phyloP scores from a whole-genome alignment of 176 grass and related monocot genomes.

The Avena atlantica region DNA sequence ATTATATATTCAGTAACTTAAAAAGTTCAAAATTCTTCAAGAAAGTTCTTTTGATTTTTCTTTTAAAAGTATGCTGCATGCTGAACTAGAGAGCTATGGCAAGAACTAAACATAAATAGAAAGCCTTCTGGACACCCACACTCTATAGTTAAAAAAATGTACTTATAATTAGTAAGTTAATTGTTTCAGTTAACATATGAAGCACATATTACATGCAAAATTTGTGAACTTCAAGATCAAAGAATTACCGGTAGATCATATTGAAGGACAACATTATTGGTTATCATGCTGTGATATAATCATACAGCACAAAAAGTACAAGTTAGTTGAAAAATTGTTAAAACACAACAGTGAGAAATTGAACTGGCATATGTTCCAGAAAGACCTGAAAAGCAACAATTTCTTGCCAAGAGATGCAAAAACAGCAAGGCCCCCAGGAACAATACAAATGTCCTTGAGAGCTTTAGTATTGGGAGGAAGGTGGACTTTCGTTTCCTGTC shows the following conservation, averaged over 20 bases:
- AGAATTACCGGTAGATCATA: conserved; percentile 85
- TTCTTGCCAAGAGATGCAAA: conserved; percentile 87
- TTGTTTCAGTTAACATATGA: conserved; percentile 26
- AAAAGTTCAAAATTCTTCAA: not conserved
- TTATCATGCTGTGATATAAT: conserved; percentile 65
- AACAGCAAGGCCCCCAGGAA: conserved; percentile 59
- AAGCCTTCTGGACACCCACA: not conserved
- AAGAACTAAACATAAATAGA: conserved; percentile 26
- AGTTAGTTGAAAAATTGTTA: conserved; percentile 12
- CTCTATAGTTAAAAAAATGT: not conserved
- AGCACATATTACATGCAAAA: conserved; percentile 23
- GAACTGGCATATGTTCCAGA: conserved; percentile 30
- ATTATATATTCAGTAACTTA: not conserved
- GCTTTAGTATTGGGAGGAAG: conserved; percentile 83
- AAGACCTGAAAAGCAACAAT: conserved; percentile 75
- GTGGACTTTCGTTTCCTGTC: conserved; percentile 53
- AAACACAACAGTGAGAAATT: conserved; percentile 27
- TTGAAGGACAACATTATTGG: conserved; percentile 73
- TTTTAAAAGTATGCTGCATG: not conserved
- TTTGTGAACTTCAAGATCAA: conserved; percentile 51
- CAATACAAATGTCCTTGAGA: conserved; percentile 77
- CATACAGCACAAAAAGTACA: conserved; percentile 34
- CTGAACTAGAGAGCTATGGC: not conserved
- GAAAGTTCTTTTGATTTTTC: not conserved
- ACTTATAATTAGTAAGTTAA: conserved; percentile 5